A percentile compares a stretch with the other conserved stretches of the same genome.
These are phyloP conservation scores for Adansonia madagascariensis DNA, from an alignment of 441 rosid genomes.

Conservation along the genomic window DNA sequence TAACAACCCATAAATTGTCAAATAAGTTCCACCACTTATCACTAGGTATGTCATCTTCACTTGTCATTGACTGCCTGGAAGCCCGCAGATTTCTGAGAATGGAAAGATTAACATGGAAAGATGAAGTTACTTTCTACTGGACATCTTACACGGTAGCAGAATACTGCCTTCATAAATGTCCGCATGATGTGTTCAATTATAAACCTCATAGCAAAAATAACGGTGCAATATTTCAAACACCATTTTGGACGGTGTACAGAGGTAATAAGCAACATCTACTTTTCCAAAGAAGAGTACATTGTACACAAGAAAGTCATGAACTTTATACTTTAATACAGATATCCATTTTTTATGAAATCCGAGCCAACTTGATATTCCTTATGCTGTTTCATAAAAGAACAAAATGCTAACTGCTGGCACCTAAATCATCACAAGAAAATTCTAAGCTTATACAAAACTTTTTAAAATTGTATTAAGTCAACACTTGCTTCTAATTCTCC, in stretches of 20 bases:
- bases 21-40: conserved; percentile 91
- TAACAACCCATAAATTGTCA: conserved; percentile 86
- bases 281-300: conserved; percentile 2
- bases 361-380: conserved; percentile 6
- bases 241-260: neutral
- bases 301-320: conserved; percentile 9
- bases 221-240: neutral
- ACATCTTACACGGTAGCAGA: neutral
- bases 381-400: neutral
- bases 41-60: conserved; percentile 51
- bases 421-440: conserved; percentile 14
- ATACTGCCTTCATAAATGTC: neutral
- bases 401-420: neutral
- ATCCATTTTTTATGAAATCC: neutral
- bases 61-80: conserved; percentile 45
- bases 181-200: neutral
- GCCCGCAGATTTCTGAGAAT: conserved; percentile 52
- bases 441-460: conserved; percentile 1
- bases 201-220: neutral
- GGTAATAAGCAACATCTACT: neutral
- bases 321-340: neutral
- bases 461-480: neutral
- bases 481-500: conserved; percentile 19
- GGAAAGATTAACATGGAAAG: conserved; percentile 33
- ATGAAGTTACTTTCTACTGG: conserved; percentile 16